Base-by-base conservation (phyloP, 2,329 filamentous ascomycete genomes). In the Cryphonectria radicalis region DNA sequence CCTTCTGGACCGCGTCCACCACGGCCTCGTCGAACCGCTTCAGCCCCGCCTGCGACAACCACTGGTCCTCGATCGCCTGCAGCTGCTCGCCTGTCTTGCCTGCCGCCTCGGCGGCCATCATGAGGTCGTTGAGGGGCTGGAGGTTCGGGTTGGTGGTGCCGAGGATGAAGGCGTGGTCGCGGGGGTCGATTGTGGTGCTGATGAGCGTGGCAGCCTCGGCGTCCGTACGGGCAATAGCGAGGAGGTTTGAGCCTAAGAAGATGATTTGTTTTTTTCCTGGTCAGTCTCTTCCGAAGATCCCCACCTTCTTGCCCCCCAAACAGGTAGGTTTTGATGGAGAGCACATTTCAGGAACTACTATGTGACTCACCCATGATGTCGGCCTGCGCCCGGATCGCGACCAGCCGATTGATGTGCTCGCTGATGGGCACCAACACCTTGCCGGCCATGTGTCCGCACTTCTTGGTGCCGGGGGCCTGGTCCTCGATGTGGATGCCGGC, bases 401-500 rank as follows among this genome's bases (percentile, higher is more conserved):
- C 94, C 69, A 99, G 88, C 69, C 96, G 92, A 86, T 98, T 98
- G 85, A 98, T 98, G 86, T 99, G 96, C 85, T 99, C 96, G 83
- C 90, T 93, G 80, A 98, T 97, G 66, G 96, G 96, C 67, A 99
- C 96, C 73, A 99, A 87, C 60, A 98, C 96, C 85, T 98, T 98
- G 79, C 96, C 96, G 75, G 96, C 96, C 96, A 98, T 98, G 85
- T 98, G 96, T 74, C 96, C 96, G 82, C 96, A 99, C 89, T 99
- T 99, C 90, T 99, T 99, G 66, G 96, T 98, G 69, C 96, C 96
- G 3, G 96, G 95, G 4, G 96, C 95, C 84, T 98, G 96, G 81
- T 99, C 96, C 84, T 99, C 96, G 77, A 99, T 98, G 84, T 99
- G 96, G 78, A 99, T 98, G 76, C 96, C 96, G 59, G 96, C 96